phyloP scores from a whole-genome alignment of 2,329 filamentous ascomycete species.

The Trichophyton benhamiae region DNA sequence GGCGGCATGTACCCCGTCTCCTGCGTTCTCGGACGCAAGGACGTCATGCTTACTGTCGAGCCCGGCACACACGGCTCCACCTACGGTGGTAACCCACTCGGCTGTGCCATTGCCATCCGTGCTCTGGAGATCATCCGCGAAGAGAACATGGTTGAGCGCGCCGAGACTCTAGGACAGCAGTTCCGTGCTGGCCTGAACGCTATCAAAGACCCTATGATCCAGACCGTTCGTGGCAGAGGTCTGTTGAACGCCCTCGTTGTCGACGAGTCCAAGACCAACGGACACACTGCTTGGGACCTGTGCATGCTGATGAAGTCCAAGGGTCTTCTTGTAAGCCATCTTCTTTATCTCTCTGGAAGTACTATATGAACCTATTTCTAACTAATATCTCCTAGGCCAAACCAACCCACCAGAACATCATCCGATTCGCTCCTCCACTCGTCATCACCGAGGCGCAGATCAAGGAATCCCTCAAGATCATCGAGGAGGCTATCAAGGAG shows the following conservation, averaged over 20 bases:
- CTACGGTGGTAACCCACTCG: constrained; percentile 94
- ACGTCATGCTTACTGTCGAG: constrained; percentile 91
- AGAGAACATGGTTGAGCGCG: constrained; percentile 72
- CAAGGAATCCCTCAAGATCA: constrained; percentile 61
- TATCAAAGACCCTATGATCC: constrained; percentile 69
- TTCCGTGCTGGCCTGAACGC: constrained; percentile 69
- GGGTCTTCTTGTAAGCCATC: constrained; percentile 64
- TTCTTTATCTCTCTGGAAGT: background rate
- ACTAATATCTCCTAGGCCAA: constrained; percentile 55
- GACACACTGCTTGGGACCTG: constrained; percentile 87
- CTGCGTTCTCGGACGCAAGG: constrained; percentile 73
- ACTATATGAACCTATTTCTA: constrained; percentile 8
- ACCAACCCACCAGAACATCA: constrained; percentile 97
- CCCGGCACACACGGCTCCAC: constrained; percentile 94
- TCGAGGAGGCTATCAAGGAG: constrained; percentile 69
- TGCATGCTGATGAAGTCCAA: constrained; percentile 93
- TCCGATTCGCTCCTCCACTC: constrained; percentile 88
- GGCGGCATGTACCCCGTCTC: constrained; percentile 99
- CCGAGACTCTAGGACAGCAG: constrained; percentile 65
- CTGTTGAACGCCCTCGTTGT: constrained; percentile 93
- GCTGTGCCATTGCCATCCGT: constrained; percentile 88
- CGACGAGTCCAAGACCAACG: constrained; percentile 73
- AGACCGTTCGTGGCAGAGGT: constrained; percentile 77
- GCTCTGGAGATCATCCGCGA: constrained; percentile 90
- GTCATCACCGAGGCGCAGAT: constrained; percentile 88